These are phyloP conservation scores for Parafenestella ontariensis DNA, from an alignment of 2,329 filamentous ascomycete genomes.

Conservation along the genomic window DNA sequence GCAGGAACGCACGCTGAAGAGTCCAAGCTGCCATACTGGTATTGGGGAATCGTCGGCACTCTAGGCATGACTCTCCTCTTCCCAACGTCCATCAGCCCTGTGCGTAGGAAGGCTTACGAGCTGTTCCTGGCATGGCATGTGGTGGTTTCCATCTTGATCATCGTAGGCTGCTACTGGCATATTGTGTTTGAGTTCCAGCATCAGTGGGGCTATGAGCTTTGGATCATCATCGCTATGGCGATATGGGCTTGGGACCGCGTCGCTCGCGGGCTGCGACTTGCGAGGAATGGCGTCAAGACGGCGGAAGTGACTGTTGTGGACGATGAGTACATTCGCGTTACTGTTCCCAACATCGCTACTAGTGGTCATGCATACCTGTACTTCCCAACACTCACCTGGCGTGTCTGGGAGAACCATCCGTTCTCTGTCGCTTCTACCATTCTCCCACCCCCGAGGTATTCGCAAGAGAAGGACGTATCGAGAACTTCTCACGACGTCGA, in stretches of 20 bases:
- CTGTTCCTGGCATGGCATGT: conserved; percentile 46
- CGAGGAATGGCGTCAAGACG: conserved; percentile 47
- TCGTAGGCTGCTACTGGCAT: conserved; percentile 48
- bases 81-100: conserved; percentile 29
- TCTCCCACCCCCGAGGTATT: no score
- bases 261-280: conserved; percentile 49
- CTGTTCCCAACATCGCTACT: conserved; percentile 47
- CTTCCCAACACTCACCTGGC: conserved; percentile 54
- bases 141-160: conserved; percentile 36
- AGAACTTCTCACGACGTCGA: no score
- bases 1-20: conserved; percentile 23
- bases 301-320: conserved; percentile 47
- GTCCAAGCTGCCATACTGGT: conserved; percentile 39
- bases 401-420: conserved; percentile 62
- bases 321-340: conserved; percentile 39
- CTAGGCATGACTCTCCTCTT: conserved; percentile 36
- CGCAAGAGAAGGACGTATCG: no score
- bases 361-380: conserved; percentile 55
- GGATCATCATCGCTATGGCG: conserved; percentile 54
- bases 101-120: conserved; percentile 44
- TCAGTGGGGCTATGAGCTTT: conserved; percentile 52
- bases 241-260: conserved; percentile 59
- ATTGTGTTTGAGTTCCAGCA: conserved; percentile 42
- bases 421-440: no score
- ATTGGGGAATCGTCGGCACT: conserved; percentile 51